Percentiles rank a stretch among this genome's conserved stretches.
These are phyloP conservation scores for Botrytis tulipae DNA, from an alignment of 2,329 filamentous ascomycete species.

Conservation along the genomic window DNA sequence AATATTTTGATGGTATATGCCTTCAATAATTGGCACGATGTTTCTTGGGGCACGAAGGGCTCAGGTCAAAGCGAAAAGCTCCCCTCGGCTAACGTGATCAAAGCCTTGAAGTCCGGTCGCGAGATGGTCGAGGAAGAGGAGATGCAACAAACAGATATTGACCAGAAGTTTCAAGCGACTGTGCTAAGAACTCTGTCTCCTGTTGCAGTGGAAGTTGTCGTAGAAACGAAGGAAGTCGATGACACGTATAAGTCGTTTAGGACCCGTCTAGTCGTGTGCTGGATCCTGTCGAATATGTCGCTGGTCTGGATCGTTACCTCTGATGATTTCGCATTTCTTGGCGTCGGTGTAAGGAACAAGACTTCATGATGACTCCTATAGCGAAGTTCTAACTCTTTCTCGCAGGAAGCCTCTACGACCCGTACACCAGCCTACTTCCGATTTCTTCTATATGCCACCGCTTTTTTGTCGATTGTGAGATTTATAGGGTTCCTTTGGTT, in stretches of 20 bases:
- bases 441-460: slow-evolving; percentile 85
- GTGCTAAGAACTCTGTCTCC: slow-evolving; percentile 90
- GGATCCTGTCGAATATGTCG: slow-evolving; percentile 92
- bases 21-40: slow-evolving; percentile 99
- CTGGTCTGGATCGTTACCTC: slow-evolving; percentile 87
- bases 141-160: slow-evolving; percentile 95
- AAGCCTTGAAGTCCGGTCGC: slow-evolving; percentile 81
- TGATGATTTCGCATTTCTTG: slow-evolving; percentile 78
- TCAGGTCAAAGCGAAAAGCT: slow-evolving; percentile 92
- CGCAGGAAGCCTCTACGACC: not conserved
- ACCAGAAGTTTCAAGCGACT: slow-evolving; percentile 93
- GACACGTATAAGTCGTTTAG: slow-evolving; percentile 99
- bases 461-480: slow-evolving; percentile 76
- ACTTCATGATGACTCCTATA: slow-evolving; percentile 46
- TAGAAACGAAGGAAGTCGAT: slow-evolving; percentile 83
- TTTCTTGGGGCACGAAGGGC: slow-evolving; percentile 99
- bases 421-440: slow-evolving; percentile 59
- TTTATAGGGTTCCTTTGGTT: slow-evolving; percentile 95
- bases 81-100: slow-evolving; percentile 62
- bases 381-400: slow-evolving; percentile 60
- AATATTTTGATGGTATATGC: slow-evolving; percentile 99
- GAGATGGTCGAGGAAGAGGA: slow-evolving; percentile 96
- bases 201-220: slow-evolving; percentile 71
- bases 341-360: slow-evolving; percentile 78
- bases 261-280: slow-evolving; percentile 88